phyloP scores from a whole-genome alignment of 2,329 filamentous ascomycete species.

The Talaromyces sp. region DNA sequence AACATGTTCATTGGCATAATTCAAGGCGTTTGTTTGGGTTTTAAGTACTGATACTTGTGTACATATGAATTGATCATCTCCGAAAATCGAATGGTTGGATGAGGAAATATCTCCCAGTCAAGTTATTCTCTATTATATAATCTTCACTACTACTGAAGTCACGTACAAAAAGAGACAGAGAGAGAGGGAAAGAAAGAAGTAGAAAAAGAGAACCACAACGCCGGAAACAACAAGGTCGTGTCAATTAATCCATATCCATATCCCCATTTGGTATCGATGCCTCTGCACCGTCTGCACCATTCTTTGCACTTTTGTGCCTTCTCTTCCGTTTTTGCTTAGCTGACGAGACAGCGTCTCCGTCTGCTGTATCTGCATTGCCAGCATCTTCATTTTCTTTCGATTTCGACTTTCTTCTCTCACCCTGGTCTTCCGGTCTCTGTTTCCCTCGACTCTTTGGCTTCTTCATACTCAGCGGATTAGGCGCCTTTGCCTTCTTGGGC shows the following conservation, averaged over 20 bases:
- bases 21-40: neutral
- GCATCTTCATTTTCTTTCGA: conserved; percentile 9
- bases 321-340: conserved; percentile 26
- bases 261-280: neutral
- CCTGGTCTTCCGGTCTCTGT: conserved; percentile 13
- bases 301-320: conserved; percentile 26
- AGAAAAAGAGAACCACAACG: neutral
- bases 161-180: too few species aligned
- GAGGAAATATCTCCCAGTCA: neutral
- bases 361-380: conserved; percentile 16
- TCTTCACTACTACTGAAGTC: neutral
- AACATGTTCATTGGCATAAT: neutral
- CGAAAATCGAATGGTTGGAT: neutral
- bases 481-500: conserved; percentile 36
- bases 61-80: neutral
- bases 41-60: neutral
- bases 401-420: conserved; percentile 15
- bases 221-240: neutral
- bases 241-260: neutral
- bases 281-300: conserved; percentile 14
- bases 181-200: too few species aligned
- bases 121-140: neutral
- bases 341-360: conserved; percentile 2
- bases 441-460: conserved; percentile 37
- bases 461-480: conserved; percentile 44